These are phyloP conservation scores for Sorghum bicolor DNA, from an alignment of 176 grass and related monocot genomes.

Conservation along the genomic window Sorghum_bicolor_NCBIv3 NC_012875.2:41430501-41431000, in stretches of 20 bases:
- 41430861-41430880: neutral
- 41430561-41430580: too few species aligned
- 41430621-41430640: neutral
- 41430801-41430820: too few species aligned
- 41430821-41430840: neutral
- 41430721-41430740: neutral
- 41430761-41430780: slow-evolving; percentile 20
- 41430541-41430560: too few species aligned
- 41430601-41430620: neutral
- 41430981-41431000: too few species aligned
- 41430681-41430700: neutral
- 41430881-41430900: neutral
- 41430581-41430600: neutral
- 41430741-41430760: neutral
- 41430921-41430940: neutral
- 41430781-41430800: neutral
- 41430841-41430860: neutral
- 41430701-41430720: neutral
- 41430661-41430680: neutral
- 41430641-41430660: neutral
- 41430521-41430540: too few species aligned
- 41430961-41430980: neutral
- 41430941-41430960: too few species aligned
- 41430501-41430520: too few species aligned
- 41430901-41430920: neutral